Percentiles rank a stretch among this genome's conserved stretches.
Evolutionary conservation across 164 flowering plant species (phyloP).

Genomic region (Annona cherimola): DNA sequence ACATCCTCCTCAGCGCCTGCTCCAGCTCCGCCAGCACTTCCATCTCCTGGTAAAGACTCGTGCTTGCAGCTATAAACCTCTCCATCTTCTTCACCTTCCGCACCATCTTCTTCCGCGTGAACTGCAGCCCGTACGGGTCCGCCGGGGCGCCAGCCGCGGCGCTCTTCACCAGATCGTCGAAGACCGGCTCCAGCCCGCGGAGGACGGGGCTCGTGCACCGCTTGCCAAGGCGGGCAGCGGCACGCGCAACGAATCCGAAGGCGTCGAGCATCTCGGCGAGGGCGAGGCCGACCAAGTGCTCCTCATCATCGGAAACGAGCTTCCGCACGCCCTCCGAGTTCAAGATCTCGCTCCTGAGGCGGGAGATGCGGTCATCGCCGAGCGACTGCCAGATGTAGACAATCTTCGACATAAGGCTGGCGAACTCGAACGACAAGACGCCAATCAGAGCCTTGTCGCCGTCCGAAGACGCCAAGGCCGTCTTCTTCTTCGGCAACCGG

Average conservation of each 20-base stretch:
- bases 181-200: conserved; percentile 57
- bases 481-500: conserved; percentile 29
- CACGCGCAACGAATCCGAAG: conserved; percentile 40
- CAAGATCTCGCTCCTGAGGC: conserved; percentile 53
- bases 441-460: conserved; percentile 49
- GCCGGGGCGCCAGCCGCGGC: neutral
- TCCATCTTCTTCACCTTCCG: conserved; percentile 83
- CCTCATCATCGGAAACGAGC: conserved; percentile 78
- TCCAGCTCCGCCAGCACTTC: conserved; percentile 74
- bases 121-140: conserved; percentile 52
- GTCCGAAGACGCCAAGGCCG: conserved; percentile 14
- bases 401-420: conserved; percentile 79
- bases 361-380: conserved; percentile 51
- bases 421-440: conserved; percentile 79
- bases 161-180: conserved; percentile 37
- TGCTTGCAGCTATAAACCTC: conserved; percentile 39
- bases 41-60: conserved; percentile 75
- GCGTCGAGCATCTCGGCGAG: conserved; percentile 62
- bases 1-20: conserved; percentile 66
- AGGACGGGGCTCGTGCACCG: conserved; percentile 53
- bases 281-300: conserved; percentile 40
- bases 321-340: conserved; percentile 59
- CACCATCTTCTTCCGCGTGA: conserved; percentile 72
- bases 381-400: conserved; percentile 71
- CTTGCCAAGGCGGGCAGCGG: conserved; percentile 61